phyloP scores from a whole-genome alignment of 768 basidiomycete genomes.

The Termitomyces bulborhizus region DNA sequence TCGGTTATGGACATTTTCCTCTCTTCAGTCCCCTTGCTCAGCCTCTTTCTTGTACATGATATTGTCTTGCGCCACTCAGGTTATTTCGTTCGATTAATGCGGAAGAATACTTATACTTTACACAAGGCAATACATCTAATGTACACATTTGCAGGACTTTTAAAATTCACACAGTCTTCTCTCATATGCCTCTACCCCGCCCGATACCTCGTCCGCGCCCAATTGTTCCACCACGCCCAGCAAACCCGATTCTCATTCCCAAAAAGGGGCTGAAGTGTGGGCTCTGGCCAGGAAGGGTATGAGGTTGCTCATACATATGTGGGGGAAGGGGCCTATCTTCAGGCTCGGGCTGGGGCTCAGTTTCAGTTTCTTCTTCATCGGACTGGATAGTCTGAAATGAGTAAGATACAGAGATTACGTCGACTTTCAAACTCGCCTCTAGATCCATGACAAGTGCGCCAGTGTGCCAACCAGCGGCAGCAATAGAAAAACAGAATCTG shows the following conservation, averaged over 20 bases:
- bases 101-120: constrained; percentile 4
- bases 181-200: not conserved
- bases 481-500: constrained; percentile 72
- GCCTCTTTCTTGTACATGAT: too few species aligned
- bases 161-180: not conserved
- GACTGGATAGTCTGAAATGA: constrained; percentile 17
- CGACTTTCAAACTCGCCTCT: constrained; percentile 40
- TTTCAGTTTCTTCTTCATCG: constrained; percentile 22
- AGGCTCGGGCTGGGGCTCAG: constrained; percentile 23
- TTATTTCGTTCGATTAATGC: not conserved
- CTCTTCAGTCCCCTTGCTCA: too few species aligned
- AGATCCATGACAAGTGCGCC: constrained; percentile 86
- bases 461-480: constrained; percentile 89
- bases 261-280: constrained; percentile 17
- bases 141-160: not conserved
- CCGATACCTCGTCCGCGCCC: not conserved
- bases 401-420: not conserved
- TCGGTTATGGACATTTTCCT: too few species aligned
- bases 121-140: not conserved
- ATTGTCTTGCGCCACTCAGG: not conserved
- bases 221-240: constrained; percentile 41
- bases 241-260: constrained; percentile 51
- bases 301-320: constrained; percentile 8
- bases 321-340: constrained; percentile 11
- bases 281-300: constrained; percentile 25